Evolutionary conservation across 768 basidiomycete genomes (phyloP), one percentile per base, ranked within the genome.

Genomic region (Tephrocybe sp.): DNA sequence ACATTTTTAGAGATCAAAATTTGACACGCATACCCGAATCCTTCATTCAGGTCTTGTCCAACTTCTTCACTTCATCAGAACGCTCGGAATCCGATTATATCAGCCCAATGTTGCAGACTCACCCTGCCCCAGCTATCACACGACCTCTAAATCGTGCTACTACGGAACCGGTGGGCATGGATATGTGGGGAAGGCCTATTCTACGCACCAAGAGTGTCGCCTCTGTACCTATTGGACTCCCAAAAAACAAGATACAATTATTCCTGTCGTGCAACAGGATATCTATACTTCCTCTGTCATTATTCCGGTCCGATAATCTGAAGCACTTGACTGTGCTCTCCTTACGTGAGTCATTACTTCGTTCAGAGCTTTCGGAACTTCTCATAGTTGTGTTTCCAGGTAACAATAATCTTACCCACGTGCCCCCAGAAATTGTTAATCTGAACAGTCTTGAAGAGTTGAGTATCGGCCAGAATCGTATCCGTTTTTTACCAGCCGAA

Each of bases 401-500:
- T 3, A 67, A 66, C 4, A 91, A 91, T 58, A 58, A 61, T 9
- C 64, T 91, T 5, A 72, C 66, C 1, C 69, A 66, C 32, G 63
- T 90, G 16, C 87, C 88, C 1, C 79, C 87, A 0, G 85, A 86
- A 43, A 83, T 90, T 28, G 69, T 64, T 16, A 68, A 68, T 5
- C 69, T 89, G 15, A 68, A 60, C 8, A 76, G 77, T 41, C 73
- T 90, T 2, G 70, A 70, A 41, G 77, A 83, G 36, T 71, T 90
- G 6, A 85, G 87, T 51, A 57, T 90, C 3, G 72, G 83, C 0
- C 71, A 74, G 45, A 90, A 90, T 62, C 63, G 66, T 26, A 65
- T 89, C 2, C 57, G 62, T 47, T 86, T 77, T 62, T 64, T 90
- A 0, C 88, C 88, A 12, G 75, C 82, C 6, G 86, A 89, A 60